Base-by-base conservation (phyloP, 2,329 filamentous ascomycete species). In the Coniochaeta sp. region DNA sequence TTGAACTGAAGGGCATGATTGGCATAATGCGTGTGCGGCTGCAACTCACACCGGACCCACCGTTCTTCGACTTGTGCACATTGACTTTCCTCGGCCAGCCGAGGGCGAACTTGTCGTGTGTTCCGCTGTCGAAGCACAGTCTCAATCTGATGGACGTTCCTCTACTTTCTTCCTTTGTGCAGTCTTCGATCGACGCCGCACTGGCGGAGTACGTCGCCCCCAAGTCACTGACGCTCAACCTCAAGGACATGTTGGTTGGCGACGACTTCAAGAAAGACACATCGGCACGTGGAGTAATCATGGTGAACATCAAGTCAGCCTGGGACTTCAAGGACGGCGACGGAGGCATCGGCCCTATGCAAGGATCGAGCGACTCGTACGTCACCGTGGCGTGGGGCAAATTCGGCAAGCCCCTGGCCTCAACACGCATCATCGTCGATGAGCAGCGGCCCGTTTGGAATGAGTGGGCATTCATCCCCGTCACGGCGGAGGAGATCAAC, bases 261-360 rank as follows among this genome's bases (percentile, higher is more conserved):
- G 86, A 89, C 53, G 86, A 90, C 59, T 89, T 86, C 71, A 90
- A 89, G 66, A 89, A 89, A 62, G 85, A 90, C 55, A 88, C 86
- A 0, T 67, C 69, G 27, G 75, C 81, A 2, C 74, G 79, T 28
- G 86, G 87, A 16, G 76, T 89, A 1, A 63, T 91, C 1, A 75
- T 86, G 56, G 75, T 89, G 9, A 77, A 77, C 40, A 83, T 90
- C 63, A 83, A 83, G 60, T 74, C 77, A 22, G 87, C 85, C 0
- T 79, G 77, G 38, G 85, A 81, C 31, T 89, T 90, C 70, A 89
- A 87, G 61, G 78, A 85, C 63, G 85, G 84, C 3, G 87, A 90
- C 63, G 72, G 78, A 5, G 77, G 78, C 1, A 69, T 88, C 30
- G 82, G 81, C 0, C 72, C 82, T 1, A 65, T 83, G 52, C 75